These are phyloP conservation scores for Nakataea oryzae DNA, from an alignment of 2,329 filamentous ascomycete species.

Conservation along the genomic window DNA sequence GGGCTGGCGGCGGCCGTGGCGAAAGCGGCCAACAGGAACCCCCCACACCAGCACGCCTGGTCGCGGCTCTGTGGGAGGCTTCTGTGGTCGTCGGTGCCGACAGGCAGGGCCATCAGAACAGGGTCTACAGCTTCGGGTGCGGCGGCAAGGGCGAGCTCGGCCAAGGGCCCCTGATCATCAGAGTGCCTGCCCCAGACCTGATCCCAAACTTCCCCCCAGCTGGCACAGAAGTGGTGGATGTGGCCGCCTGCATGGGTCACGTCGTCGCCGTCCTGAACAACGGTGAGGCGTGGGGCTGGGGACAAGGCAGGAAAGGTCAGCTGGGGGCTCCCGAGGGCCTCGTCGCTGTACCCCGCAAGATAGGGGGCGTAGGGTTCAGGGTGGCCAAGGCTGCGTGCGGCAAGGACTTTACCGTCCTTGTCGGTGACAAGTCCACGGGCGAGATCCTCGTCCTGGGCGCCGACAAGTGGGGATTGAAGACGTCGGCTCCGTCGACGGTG, in stretches of 20 bases:
- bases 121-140: slow-evolving; percentile 53
- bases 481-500: slow-evolving; percentile 40
- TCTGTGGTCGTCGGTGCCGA: slow-evolving; percentile 50
- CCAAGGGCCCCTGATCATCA: slow-evolving; percentile 41
- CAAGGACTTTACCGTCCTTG: slow-evolving; percentile 73
- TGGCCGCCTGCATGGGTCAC: slow-evolving; percentile 71
- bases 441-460: slow-evolving; percentile 59
- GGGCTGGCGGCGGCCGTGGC: too few relatives aligned
- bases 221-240: slow-evolving; percentile 45
- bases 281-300: slow-evolving; percentile 81
- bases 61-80: slow-evolving; percentile 72
- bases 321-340: slow-evolving; percentile 50
- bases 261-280: slow-evolving; percentile 61
- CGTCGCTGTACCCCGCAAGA: slow-evolving; percentile 48
- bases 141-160: slow-evolving; percentile 66
- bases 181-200: slow-evolving; percentile 32
- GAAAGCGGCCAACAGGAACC: neutral
- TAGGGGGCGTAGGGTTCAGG: slow-evolving; percentile 49
- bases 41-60: slow-evolving; percentile 23
- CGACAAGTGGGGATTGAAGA: slow-evolving; percentile 60
- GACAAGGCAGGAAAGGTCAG: slow-evolving; percentile 76
- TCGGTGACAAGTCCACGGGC: slow-evolving; percentile 44
- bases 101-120: slow-evolving; percentile 23
- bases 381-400: slow-evolving; percentile 64
- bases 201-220: slow-evolving; percentile 55